Evolutionary conservation across 2,329 filamentous ascomycete species (phyloP), one percentile per base, ranked within the genome.

Genomic region (Macrophomina phaseolina): DNA sequence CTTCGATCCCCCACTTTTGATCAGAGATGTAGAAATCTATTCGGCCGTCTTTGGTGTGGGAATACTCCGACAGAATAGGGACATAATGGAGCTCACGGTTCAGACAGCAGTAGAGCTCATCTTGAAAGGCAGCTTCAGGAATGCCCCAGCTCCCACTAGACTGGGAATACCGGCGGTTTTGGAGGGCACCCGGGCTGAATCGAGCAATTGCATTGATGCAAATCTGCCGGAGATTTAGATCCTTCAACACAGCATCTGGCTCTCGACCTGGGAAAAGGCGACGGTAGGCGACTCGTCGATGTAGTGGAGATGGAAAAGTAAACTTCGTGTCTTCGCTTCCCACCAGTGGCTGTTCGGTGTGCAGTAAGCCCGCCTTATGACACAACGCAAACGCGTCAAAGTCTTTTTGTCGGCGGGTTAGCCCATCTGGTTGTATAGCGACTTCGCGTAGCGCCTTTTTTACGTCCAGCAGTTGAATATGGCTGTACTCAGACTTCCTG

Each of bases 131-230:
- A 48, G 66, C 68, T 66, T 68, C 63, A 28, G 66, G 67, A 34
- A 68, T 68, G 16, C 64, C 42, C 68, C 63, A 69, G 51, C 52
- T 48, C 28, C 53, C 7, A 55, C 56, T 65, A 40, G 36, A 36
- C 53, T 63, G 32, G 63, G 65, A 42, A 36, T 48, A n/a, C 11
- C 28, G 46, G 14, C 67, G 58, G n/a, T 55, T 61, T 28, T 56
- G 45, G 32, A 69, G 64, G 12, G 52, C 48, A 4, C 34, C 11
- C 61, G 68, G 68, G 51, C 68, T 69, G 32, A 69, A 68, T 68
- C 68, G 64, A 62, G 58, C 68, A 48, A 69, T 68, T 34, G 68
- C 68, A 48, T 69, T 69, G 53, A 38, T 65, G 45, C 68, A 69
- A 53, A 63, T 63, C 52, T 69, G 38, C 51, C 60, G 56, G n/a